Percentiles rank a stretch among this genome's conserved stretches.
Evolutionary conservation across 176 grass and related monocot genomes (phyloP).

Genomic region (Zea mays): Zm-B73-REFERENCE-NAM-5.0 NC_050102.1:74467001-74467500

Average conservation of each 20-base stretch:
- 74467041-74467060: constrained; percentile 79
- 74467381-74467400: constrained; percentile 84
- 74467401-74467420: constrained; percentile 68
- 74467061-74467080: constrained; percentile 92
- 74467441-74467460: constrained; percentile 74
- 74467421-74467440: constrained; percentile 91
- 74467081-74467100: constrained; percentile 69
- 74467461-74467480: constrained; percentile 54
- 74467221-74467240: constrained; percentile 85
- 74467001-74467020: constrained; percentile 87
- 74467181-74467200: constrained; percentile 69
- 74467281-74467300: constrained; percentile 17
- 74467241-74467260: constrained; percentile 81
- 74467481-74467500: constrained; percentile 77
- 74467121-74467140: constrained; percentile 9
- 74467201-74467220: constrained; percentile 91
- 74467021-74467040: constrained; percentile 80
- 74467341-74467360: constrained; percentile 82
- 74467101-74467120: constrained; percentile 45
- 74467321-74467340: constrained; percentile 89
- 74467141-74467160: constrained; percentile 66
- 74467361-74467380: constrained; percentile 71
- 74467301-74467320: constrained; percentile 55
- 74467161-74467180: constrained; percentile 56
- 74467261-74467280: constrained; percentile 24